These are phyloP conservation scores for Pestalotiopsis sp. DNA, from an alignment of 2,329 filamentous ascomycete genomes.

Conservation along the genomic window DNA sequence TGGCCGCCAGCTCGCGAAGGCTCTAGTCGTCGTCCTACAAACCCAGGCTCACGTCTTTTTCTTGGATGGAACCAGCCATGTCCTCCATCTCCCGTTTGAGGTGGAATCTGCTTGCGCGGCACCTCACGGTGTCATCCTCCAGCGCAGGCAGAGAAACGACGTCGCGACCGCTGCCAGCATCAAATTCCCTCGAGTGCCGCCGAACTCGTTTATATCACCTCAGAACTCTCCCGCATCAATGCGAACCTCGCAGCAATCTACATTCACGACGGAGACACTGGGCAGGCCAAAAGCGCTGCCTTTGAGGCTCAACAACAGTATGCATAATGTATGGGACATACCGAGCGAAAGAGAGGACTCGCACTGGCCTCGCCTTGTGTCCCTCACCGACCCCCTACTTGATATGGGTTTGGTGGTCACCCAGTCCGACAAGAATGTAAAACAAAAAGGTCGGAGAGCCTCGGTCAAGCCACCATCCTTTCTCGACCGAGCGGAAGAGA, in stretches of 20 bases:
- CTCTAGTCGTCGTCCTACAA: slow-evolving; percentile 87
- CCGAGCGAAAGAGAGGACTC: slow-evolving; percentile 55
- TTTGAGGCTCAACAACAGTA: slow-evolving; percentile 52
- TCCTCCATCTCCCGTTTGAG: slow-evolving; percentile 93
- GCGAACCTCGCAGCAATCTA: slow-evolving; percentile 49
- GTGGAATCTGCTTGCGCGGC: slow-evolving; percentile 85
- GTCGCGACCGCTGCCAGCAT: slow-evolving; percentile 54
- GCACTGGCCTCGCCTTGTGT: slow-evolving; percentile 77
- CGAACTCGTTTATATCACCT: slow-evolving; percentile 80
- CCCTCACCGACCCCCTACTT: slow-evolving; percentile 81
- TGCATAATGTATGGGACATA: slow-evolving; percentile 62
- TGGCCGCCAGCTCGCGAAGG: slow-evolving; percentile 53
- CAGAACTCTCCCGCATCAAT: slow-evolving; percentile 58
- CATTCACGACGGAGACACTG: slow-evolving; percentile 60
- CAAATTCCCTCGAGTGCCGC: slow-evolving; percentile 66
- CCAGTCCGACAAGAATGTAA: slow-evolving; percentile 45
- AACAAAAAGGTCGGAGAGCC: slow-evolving; percentile 40
- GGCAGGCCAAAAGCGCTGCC: slow-evolving; percentile 58
- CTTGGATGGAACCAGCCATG: slow-evolving; percentile 82
- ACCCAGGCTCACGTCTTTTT: slow-evolving; percentile 95
- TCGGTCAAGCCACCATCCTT: slow-evolving; percentile 51
- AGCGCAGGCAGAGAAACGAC: slow-evolving; percentile 69
- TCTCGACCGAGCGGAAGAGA: slow-evolving; percentile 77
- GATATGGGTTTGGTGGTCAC: slow-evolving; percentile 84
- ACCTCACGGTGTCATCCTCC: slow-evolving; percentile 81